Percentiles rank a stretch among this genome's conserved stretches.
These are phyloP conservation scores for Juncus effusus DNA, from an alignment of 176 grass and related monocot species.

Conservation along the genomic window DNA sequence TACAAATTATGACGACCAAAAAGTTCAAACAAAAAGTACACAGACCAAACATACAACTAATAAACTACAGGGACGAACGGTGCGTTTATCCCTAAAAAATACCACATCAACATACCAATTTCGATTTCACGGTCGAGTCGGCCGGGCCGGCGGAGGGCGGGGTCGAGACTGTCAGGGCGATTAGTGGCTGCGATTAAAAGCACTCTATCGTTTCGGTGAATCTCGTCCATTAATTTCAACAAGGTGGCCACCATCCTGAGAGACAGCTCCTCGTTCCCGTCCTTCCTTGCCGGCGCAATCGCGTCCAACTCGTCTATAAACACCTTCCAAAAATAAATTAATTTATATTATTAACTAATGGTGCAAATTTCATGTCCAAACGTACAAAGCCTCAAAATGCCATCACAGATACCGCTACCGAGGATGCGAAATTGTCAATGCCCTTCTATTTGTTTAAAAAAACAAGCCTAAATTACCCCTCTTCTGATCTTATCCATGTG, in stretches of 20 bases:
- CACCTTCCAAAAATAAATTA: constrained; percentile 38
- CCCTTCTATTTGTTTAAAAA: neutral
- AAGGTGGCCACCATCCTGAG: constrained; percentile 86
- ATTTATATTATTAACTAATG: neutral
- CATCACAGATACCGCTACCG: too few species aligned
- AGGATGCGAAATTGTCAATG: too few species aligned
- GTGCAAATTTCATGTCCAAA: neutral
- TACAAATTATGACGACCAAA: too few species aligned
- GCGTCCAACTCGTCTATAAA: constrained; percentile 99
- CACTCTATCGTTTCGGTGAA: constrained; percentile 59
- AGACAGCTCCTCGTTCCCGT: constrained; percentile 77
- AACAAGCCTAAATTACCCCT: neutral
- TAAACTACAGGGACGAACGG: neutral
- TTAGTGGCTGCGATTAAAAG: constrained; percentile 88
- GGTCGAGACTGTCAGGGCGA: constrained; percentile 77
- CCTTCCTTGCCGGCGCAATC: constrained; percentile 83
- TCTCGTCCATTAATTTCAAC: constrained; percentile 89
- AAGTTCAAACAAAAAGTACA: too few species aligned
- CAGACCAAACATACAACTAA: too few species aligned
- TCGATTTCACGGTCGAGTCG: constrained; percentile 89
- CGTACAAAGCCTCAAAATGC: too few species aligned
- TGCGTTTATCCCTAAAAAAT: neutral
- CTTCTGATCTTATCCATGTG: too few species aligned
- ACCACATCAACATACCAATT: constrained; percentile 51
- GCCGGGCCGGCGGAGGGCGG: constrained; percentile 63